phyloP scores from a whole-genome alignment of 129 eudicot species.

The Mikania micrantha region DNA sequence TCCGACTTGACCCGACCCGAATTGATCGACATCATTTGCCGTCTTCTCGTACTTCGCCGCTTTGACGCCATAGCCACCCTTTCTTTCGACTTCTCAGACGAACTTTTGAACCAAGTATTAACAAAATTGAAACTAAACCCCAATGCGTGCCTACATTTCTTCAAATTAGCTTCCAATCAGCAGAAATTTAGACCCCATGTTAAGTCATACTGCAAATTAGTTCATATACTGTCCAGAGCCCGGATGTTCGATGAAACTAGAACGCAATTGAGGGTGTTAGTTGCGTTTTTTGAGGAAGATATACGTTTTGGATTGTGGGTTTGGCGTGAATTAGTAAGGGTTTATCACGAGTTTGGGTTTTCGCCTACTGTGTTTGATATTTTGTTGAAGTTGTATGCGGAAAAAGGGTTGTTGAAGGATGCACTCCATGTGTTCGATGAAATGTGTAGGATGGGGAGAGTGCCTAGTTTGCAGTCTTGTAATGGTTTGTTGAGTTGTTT shows the following conservation, averaged over 20 bases:
- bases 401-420: constrained; percentile 50
- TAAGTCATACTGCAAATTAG: constrained; percentile 40
- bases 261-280: constrained; percentile 32
- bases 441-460: constrained; percentile 56
- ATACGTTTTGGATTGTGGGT: constrained; percentile 2
- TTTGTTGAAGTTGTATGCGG: constrained; percentile 47
- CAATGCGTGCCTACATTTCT: constrained; percentile 44
- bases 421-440: constrained; percentile 85
- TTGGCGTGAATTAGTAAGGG: constrained; percentile 49
- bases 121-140: constrained; percentile 47
- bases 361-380: constrained; percentile 76
- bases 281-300: constrained; percentile 28
- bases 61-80: constrained; percentile 37
- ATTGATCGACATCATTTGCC: constrained; percentile 43
- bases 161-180: constrained; percentile 48
- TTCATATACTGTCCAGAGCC: constrained; percentile 66
- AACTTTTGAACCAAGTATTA: constrained; percentile 44
- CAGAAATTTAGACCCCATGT: constrained; percentile 38
- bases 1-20: constrained; percentile 32
- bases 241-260: constrained; percentile 63
- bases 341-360: constrained; percentile 65
- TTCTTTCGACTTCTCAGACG: constrained; percentile 49
- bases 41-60: constrained; percentile 64
- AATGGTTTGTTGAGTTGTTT: constrained; percentile 64
- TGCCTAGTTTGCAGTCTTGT: constrained; percentile 68